Percentiles rank a stretch among this genome's conserved stretches.
phyloP scores from a whole-genome alignment of 2,329 filamentous ascomycete species.

The Rugonectria rugulosa region DNA sequence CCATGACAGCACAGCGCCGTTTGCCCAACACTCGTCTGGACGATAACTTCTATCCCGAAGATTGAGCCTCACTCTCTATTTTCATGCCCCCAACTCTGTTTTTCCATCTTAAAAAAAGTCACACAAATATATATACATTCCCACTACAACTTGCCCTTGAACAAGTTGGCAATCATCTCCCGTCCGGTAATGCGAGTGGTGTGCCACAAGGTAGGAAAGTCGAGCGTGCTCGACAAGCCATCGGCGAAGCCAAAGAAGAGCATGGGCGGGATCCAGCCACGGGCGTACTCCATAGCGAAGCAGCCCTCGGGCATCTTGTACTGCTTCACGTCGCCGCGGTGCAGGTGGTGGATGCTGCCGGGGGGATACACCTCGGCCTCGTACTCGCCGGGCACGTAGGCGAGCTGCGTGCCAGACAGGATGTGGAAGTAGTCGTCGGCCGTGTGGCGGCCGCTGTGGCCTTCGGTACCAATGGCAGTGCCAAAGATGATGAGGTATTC shows the following conservation, averaged over 20 bases:
- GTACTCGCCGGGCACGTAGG: conserved; percentile 74
- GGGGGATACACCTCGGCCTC: conserved; percentile 73
- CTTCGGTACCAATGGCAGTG: conserved; percentile 83
- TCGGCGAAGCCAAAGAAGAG: conserved; percentile 89
- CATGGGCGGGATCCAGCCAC: conserved; percentile 94
- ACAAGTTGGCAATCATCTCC: conserved; percentile 78
- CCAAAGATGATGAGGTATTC: conserved; percentile 93
- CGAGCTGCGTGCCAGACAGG: conserved; percentile 77
- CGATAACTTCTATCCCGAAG: no score
- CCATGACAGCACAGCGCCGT: no score
- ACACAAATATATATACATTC: no score
- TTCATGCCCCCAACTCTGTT: no score
- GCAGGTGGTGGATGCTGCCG: conserved; percentile 76
- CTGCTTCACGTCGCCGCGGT: conserved; percentile 77
- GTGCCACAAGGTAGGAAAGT: conserved; percentile 84
- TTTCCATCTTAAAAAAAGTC: no score
- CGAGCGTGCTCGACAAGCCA: conserved; percentile 79
- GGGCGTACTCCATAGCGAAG: conserved; percentile 84
- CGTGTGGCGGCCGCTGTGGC: conserved; percentile 87
- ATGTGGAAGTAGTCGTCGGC: conserved; percentile 97
- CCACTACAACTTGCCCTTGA: conserved; percentile 72
- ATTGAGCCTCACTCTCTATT: no score
- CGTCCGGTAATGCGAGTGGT: conserved; percentile 77
- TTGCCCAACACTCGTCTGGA: no score
- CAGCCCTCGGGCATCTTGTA: conserved; percentile 80